Conservation (phyloP, 768 basidiomycete genomes). For the Pholiota microspora region DNA sequence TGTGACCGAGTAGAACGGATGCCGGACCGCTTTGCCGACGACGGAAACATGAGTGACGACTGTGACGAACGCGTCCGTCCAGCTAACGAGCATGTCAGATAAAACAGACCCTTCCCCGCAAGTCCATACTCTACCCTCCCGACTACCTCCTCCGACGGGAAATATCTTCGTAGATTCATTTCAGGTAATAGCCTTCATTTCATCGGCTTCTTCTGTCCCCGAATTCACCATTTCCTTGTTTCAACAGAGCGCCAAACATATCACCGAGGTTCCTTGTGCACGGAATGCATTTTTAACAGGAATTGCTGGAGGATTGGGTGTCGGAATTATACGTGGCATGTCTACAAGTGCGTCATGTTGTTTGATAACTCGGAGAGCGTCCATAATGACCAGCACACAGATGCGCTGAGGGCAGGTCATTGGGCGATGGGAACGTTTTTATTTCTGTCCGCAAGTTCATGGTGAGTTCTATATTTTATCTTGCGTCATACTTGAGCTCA, state of each 20-base stretch:
- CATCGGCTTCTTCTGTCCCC: not conserved
- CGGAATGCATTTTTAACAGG: constrained; percentile 73
- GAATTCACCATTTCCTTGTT: constrained; percentile 4
- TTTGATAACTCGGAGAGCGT: not conserved
- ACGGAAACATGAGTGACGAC: too few relatives aligned
- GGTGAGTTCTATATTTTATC: constrained; percentile 37
- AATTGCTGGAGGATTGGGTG: constrained; percentile 76
- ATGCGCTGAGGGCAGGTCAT: constrained; percentile 63
- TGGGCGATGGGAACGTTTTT: constrained; percentile 81
- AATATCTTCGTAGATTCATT: constrained; percentile 33
- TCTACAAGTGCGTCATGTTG: constrained; percentile 50
- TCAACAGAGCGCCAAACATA: constrained; percentile 56
- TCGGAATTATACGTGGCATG: constrained; percentile 72
- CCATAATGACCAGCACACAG: constrained; percentile 28
- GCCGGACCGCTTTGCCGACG: too few relatives aligned
- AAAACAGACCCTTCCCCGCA: constrained; percentile 11
- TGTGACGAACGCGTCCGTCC: not conserved
- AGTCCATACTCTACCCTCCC: constrained; percentile 29
- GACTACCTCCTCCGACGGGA: constrained; percentile 36
- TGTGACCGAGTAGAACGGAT: too few relatives aligned
- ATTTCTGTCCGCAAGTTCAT: constrained; percentile 64
- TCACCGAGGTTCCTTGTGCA: constrained; percentile 75
- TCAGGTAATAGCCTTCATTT: constrained; percentile 22
- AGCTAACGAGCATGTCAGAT: constrained; percentile 17
- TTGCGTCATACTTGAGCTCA: not conserved